Base-by-base conservation (phyloP, 805 yeast species). In the Debaryomyces hansenii region DNA sequence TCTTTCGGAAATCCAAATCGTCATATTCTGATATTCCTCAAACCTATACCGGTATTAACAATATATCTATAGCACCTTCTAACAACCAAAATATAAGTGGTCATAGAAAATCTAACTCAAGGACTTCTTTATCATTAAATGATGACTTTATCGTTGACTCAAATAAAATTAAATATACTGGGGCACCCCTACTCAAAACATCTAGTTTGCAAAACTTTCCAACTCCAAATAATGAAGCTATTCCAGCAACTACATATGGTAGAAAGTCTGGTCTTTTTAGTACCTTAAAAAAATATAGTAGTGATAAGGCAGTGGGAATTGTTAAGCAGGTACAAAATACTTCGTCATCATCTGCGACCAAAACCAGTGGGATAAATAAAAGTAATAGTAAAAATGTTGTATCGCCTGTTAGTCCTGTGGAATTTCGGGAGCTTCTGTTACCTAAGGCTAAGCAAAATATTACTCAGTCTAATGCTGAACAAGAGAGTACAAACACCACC, bases 1-100 rank as follows among this genome's bases (percentile, higher is more conserved):
- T 85, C 43, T 84, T 85, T 66, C 71, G 86, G 52, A 77, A 83
- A 50, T 89, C 84, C 55, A 75, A 78, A 40, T 77, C 85, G n/a
- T 78, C 76, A 41, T 82, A 87, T 0, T 78, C 84, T 0, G 85
- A 81, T 45, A 72, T 82, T 1, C 74, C 82, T 0, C 46, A 72
- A 1, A 24, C 46, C 12, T 39, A 29, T 29, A 43, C 42, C 5
- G 16, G 10, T 33, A 14, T 11, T 18, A 21, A 11, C 12, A 24
- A n/a, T 27, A 4, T 20, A 11, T 15, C 40, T 2, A 37, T 33
- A 11, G 32, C 27, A 10, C 8, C n/a, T 32, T 7, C 37, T 7
- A 41, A 20, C 9, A 3, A 32, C 9, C 20, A 10, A 24, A 20
- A 29, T 21, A 21, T 11, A 12, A 10, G 3, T 15, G 41, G 28